phyloP scores from a whole-genome alignment of 306 rosid species.

The Ochetophila trinervis region DNA sequence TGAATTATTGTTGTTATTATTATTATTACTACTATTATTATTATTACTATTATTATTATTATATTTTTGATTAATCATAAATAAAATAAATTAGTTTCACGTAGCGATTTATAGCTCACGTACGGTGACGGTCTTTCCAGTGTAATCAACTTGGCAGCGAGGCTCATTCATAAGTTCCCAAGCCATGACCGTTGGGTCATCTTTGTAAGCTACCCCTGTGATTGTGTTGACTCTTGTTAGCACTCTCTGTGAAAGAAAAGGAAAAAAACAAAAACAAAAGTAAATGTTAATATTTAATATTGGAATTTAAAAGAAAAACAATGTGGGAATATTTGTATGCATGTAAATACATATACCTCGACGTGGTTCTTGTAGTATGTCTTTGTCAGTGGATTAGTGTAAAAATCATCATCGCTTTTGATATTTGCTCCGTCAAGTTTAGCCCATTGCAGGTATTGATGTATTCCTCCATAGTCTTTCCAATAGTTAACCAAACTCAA shows the following conservation, averaged over 20 bases:
- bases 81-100: too few relatives aligned
- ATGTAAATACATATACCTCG: conserved; percentile 14
- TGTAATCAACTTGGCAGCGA: conserved; percentile 42
- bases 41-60: too few relatives aligned
- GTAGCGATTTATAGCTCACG: neutral
- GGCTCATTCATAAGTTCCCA: conserved; percentile 69
- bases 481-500: conserved; percentile 49
- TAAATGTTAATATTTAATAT: neutral
- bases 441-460: conserved; percentile 60
- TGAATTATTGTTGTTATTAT: too few relatives aligned
- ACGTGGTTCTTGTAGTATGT: conserved; percentile 49
- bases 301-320: neutral
- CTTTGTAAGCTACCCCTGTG: conserved; percentile 35
- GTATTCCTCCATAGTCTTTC: conserved; percentile 53
- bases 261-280: neutral
- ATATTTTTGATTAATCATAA: neutral
- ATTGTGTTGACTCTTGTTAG: conserved; percentile 53
- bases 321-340: neutral
- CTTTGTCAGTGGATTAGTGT: conserved; percentile 31
- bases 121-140: conserved; percentile 47
- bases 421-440: conserved; percentile 26
- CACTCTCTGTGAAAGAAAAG: conserved; percentile 39
- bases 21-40: too few relatives aligned
- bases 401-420: conserved; percentile 44
- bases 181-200: conserved; percentile 50